These are phyloP conservation scores for Psophocarpus tetragonolobus DNA, from an alignment of 306 rosid genomes.

Conservation along the genomic window DNA sequence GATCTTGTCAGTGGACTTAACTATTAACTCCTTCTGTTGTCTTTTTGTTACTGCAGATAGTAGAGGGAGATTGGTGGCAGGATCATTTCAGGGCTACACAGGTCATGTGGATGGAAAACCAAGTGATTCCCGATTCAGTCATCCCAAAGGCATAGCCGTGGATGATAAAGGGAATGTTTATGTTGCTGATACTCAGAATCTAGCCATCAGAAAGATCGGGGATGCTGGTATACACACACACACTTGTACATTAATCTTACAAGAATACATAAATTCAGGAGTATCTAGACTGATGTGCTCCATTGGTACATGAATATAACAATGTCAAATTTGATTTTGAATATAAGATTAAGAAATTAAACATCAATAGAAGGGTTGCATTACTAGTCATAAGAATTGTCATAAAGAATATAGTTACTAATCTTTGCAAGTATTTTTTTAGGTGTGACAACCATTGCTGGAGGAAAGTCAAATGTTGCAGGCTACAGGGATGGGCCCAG, in stretches of 20 bases:
- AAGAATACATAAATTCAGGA: not conserved
- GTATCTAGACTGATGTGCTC: slow-evolving; percentile 18
- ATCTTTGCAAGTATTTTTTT: slow-evolving; percentile 30
- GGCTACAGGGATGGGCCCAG: slow-evolving; percentile 98
- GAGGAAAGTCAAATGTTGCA: slow-evolving; percentile 87
- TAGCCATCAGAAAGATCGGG: slow-evolving; percentile 92
- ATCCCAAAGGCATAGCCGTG: slow-evolving; percentile 86
- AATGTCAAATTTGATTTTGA: slow-evolving; percentile 2
- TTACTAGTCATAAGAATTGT: slow-evolving; percentile 1
- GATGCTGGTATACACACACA: slow-evolving; percentile 92
- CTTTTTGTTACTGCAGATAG: slow-evolving; percentile 68
- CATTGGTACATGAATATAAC: not conserved
- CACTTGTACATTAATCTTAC: slow-evolving; percentile 26
- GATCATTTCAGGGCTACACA: slow-evolving; percentile 86
- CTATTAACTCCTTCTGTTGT: not conserved
- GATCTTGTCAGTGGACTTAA: not conserved
- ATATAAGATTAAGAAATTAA: not conserved
- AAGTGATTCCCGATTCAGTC: slow-evolving; percentile 90
- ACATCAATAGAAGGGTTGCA: not conserved
- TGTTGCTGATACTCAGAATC: slow-evolving; percentile 91
- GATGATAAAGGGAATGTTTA: slow-evolving; percentile 95
- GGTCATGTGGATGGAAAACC: slow-evolving; percentile 96
- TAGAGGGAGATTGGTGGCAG: slow-evolving; percentile 97
- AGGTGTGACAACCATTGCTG: slow-evolving; percentile 98
- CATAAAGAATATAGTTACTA: slow-evolving; percentile 1